Conservation (phyloP, 2,329 filamentous ascomycete species). For the Huntiella moniliformis region DNA sequence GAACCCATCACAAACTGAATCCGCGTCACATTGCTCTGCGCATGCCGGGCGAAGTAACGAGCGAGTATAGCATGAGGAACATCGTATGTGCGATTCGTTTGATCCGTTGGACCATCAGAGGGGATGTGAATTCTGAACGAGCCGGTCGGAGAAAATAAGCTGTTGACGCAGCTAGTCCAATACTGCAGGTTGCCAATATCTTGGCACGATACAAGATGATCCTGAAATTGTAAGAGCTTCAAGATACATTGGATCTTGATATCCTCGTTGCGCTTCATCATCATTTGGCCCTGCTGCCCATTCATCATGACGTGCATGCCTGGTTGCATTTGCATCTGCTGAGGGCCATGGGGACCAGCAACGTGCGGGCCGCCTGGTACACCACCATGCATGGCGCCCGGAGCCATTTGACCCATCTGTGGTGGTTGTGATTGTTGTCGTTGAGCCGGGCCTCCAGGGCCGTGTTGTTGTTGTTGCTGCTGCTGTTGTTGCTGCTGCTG, state of each 20-base stretch:
- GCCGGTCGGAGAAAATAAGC: conserved; percentile 63
- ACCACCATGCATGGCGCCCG: conserved; percentile 1
- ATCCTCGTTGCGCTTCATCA: conserved; percentile 17
- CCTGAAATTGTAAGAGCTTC: conserved; percentile 43
- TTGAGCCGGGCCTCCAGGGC: conserved; percentile 13
- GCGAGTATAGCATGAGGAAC: conserved; percentile 65
- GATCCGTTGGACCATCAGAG: conserved; percentile 33
- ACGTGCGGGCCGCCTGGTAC: conserved; percentile 2
- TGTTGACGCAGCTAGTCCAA: conserved; percentile 63
- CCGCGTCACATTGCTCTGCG: conserved; percentile 65
- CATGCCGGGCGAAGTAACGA: conserved; percentile 79
- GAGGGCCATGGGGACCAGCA: background rate
- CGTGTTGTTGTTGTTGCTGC: background rate
- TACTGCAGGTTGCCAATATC: conserved; percentile 50
- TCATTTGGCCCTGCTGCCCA: conserved; percentile 1
- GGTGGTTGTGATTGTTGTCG: conserved; percentile 6
- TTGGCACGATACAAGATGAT: conserved; percentile 39
- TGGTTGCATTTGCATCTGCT: conserved; percentile 2
- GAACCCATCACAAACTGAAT: conserved; percentile 72
- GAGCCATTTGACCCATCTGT: conserved; percentile 5
- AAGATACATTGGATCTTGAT: conserved; percentile 40
- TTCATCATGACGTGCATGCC: background rate
- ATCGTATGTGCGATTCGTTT: conserved; percentile 62
- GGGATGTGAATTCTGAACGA: conserved; percentile 58
- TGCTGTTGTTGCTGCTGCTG: conserved; percentile 2